Conservation (phyloP, 352 stramenopile species). For the Pythium coloratum region DNA sequence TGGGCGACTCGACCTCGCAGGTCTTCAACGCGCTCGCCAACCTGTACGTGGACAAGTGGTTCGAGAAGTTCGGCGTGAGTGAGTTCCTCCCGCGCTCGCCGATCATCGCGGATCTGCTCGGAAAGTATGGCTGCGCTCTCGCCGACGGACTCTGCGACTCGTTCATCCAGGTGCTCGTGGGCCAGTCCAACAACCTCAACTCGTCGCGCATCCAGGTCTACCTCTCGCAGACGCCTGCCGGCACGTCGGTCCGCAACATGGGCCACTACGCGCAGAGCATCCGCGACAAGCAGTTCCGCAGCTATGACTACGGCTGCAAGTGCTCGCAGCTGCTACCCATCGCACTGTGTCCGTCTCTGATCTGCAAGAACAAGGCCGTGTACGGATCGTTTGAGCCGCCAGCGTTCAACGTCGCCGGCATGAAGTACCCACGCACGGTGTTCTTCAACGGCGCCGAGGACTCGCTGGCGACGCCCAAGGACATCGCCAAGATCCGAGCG, state of each 20-base stretch:
- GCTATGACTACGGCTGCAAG: constrained; percentile 56
- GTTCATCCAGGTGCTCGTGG: constrained; percentile 38
- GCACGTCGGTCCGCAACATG: constrained; percentile 64
- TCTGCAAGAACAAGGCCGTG: constrained; percentile 56
- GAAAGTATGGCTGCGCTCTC: constrained; percentile 39
- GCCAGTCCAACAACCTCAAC: constrained; percentile 45
- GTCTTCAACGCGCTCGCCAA: constrained; percentile 46
- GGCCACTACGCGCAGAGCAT: constrained; percentile 57
- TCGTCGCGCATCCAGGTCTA: constrained; percentile 51
- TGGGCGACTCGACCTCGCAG: constrained; percentile 39
- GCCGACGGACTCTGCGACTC: constrained; percentile 34
- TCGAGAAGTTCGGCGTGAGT: constrained; percentile 37
- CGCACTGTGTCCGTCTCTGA: neutral
- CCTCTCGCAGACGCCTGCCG: constrained; percentile 48
- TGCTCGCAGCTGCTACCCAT: constrained; percentile 21
- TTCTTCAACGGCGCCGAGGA: constrained; percentile 52
- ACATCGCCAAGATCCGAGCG: constrained; percentile 43
- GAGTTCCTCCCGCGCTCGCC: constrained; percentile 43
- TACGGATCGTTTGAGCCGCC: constrained; percentile 26
- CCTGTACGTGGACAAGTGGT: constrained; percentile 45
- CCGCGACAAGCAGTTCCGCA: constrained; percentile 48
- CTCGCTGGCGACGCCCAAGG: constrained; percentile 48
- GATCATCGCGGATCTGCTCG: constrained; percentile 46
- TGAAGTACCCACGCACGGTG: constrained; percentile 46
- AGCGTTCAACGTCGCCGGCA: neutral